phyloP scores from a whole-genome alignment of 805 yeast species.

The Kluyveromyces starmeri region DNA sequence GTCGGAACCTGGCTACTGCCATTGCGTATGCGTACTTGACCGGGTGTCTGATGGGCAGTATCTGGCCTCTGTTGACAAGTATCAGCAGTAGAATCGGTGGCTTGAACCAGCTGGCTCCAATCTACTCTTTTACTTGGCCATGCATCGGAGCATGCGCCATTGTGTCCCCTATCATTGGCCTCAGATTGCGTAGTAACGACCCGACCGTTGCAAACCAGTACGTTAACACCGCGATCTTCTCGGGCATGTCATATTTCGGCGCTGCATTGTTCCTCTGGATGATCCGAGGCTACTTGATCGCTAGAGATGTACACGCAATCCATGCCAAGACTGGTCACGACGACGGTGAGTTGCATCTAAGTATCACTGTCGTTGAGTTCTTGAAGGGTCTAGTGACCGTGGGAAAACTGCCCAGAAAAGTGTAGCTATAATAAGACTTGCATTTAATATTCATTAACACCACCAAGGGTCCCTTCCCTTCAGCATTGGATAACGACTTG shows the following conservation, averaged over 20 bases:
- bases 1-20: slow-evolving; percentile 48
- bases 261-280: slow-evolving; percentile 36
- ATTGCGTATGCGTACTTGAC: slow-evolving; percentile 41
- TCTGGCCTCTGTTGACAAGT: slow-evolving; percentile 49
- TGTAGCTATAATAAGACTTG: too few species aligned
- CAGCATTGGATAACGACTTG: too few species aligned
- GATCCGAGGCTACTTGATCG: slow-evolving; percentile 47
- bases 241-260: slow-evolving; percentile 45
- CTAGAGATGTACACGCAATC: slow-evolving; percentile 35
- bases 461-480: too few species aligned
- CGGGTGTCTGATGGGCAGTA: slow-evolving; percentile 54
- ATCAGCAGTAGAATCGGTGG: slow-evolving; percentile 47
- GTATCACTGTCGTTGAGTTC: slow-evolving; percentile 8
- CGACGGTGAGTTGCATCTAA: slow-evolving; percentile 17
- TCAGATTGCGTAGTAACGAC: slow-evolving; percentile 33
- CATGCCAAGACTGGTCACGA: slow-evolving; percentile 22
- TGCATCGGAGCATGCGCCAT: slow-evolving; percentile 41
- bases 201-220: slow-evolving; percentile 36
- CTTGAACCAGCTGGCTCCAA: slow-evolving; percentile 39
- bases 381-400: slow-evolving; percentile 7
- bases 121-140: slow-evolving; percentile 45
- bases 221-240: slow-evolving; percentile 45
- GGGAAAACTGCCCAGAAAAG: slow-evolving; percentile 7
- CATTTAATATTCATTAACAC: too few species aligned
- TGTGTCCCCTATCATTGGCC: slow-evolving; percentile 55